Percentiles rank a stretch among this genome's conserved stretches.
Conservation (phyloP, 257 asterid species). For the Fraxinus americana region DNA sequence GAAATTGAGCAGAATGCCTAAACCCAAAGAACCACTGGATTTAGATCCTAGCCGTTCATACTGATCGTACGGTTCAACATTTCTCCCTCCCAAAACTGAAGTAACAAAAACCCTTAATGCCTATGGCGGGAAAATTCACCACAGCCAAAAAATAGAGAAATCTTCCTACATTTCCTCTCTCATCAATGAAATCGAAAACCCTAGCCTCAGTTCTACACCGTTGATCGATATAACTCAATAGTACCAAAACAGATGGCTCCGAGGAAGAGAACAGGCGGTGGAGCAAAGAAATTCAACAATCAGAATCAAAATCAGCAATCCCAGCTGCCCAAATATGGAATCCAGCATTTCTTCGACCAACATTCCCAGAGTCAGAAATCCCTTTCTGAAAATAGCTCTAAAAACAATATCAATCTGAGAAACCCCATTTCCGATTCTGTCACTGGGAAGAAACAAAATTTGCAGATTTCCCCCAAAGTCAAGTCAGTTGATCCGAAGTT, state of each 20-base stretch:
- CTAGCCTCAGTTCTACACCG: background rate
- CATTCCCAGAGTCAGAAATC: too few relatives aligned
- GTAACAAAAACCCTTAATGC: background rate
- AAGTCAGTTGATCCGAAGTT: too few relatives aligned
- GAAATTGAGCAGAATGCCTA: too few relatives aligned
- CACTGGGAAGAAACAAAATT: too few relatives aligned
- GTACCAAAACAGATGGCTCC: constrained; percentile 60
- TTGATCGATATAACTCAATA: background rate
- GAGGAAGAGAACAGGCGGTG: constrained; percentile 62
- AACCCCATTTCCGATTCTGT: too few relatives aligned
- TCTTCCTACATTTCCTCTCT: background rate
- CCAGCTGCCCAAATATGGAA: constrained; percentile 44
- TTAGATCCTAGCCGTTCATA: background rate
- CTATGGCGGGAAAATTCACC: background rate
- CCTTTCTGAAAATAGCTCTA: too few relatives aligned
- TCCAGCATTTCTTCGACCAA: too few relatives aligned
- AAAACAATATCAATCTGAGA: too few relatives aligned
- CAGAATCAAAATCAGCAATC: constrained; percentile 50
- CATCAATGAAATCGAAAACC: background rate
- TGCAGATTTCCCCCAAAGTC: too few relatives aligned
- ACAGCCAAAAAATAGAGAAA: background rate
- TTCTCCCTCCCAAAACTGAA: constrained; percentile 5
- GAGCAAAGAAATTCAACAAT: constrained; percentile 60
- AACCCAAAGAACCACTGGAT: too few relatives aligned
- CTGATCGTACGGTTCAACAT: background rate